Evolutionary conservation across 2,329 filamentous ascomycete genomes (phyloP), one percentile per base, ranked within the genome.

Genomic region (Beauveria sp.): DNA sequence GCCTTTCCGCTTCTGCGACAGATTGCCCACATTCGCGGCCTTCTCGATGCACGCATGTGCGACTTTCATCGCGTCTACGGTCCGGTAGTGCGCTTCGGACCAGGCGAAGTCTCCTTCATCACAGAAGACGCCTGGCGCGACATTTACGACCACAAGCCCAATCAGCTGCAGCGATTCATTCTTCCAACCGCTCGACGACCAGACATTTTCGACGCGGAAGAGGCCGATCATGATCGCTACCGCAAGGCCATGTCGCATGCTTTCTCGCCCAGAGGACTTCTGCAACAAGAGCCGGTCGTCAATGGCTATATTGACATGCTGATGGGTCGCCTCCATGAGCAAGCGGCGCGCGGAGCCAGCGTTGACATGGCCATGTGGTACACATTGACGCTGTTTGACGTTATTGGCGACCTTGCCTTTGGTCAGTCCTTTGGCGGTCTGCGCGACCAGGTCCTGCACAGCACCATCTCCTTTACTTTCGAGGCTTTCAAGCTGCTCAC

Each of bases 91-190:
- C 76, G 80, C 10, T 69, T 80, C 48, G 73, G 73, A 4, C 79
- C 80, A 2, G 72, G 79, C 62, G 77, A 81, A 65, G 72, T 82
- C 3, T 75, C 77, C 1, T 82, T 79, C 66, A 74, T 70, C 49
- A 67, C 71, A 22, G 66, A 70, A 7, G 62, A 70, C 3, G 68
- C 68, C 2, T 78, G 75, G 72, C 72, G 74, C 65, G 76, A 80
- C 40, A 77, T 80, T 43, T 75, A 75, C 62, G 72, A 72, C 20
- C 68, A 71, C 34, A 54, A 54, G 12, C 34, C 49, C 26, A 61
- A 28, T 34, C 64, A 67, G 26, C 58, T 67, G 54, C 61, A 61
- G 26, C 48, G 58, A 22, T 53, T 53, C 38, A 61, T 61, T 18
- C 50, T 61, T 2, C 52, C 58, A 20, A 45, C 58, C 31, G 52